A percentile compares a stretch with the other conserved stretches of the same genome.
These are phyloP conservation scores for Batrachochytrium dendrobatidis DNA, from an alignment of 371 early-diverging fungal species.

Conservation along the genomic window DNA sequence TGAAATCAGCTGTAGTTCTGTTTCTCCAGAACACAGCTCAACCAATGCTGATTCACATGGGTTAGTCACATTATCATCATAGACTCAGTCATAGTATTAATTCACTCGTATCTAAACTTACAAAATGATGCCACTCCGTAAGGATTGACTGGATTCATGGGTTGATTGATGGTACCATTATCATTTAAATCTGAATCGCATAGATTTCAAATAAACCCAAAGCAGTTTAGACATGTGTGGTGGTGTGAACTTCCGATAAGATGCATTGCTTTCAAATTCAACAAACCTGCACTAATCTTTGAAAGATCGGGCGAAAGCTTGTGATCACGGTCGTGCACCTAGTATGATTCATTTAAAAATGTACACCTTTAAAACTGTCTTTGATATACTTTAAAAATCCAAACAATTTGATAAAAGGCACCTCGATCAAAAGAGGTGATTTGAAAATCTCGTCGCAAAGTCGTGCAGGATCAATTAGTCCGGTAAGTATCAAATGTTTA, in stretches of 20 bases:
- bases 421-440: slow-evolving; percentile 8
- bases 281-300: background rate
- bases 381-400: background rate
- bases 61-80: too few species aligned
- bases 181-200: background rate
- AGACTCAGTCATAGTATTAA: too few species aligned
- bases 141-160: slow-evolving; percentile 1
- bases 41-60: slow-evolving; percentile 7
- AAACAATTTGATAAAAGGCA: background rate
- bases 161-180: background rate
- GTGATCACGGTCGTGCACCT: slow-evolving; percentile 19
- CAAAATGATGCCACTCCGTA: slow-evolving; percentile 9
- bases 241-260: background rate
- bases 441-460: slow-evolving; percentile 12
- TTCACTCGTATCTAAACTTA: background rate
- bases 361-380: background rate
- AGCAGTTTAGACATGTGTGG: slow-evolving; percentile 4
- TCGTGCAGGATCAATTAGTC: slow-evolving; percentile 13
- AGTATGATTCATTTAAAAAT: background rate
- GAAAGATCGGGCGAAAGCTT: background rate
- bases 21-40: slow-evolving; percentile 9
- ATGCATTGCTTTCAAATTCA: background rate
- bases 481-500: slow-evolving; percentile 13
- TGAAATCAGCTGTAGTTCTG: background rate
- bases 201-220: background rate